Evolutionary conservation across 352 stramenopile species (phyloP), one percentile per base, ranked within the genome.

Genomic region (Hyaloperonospora brassicae): DNA sequence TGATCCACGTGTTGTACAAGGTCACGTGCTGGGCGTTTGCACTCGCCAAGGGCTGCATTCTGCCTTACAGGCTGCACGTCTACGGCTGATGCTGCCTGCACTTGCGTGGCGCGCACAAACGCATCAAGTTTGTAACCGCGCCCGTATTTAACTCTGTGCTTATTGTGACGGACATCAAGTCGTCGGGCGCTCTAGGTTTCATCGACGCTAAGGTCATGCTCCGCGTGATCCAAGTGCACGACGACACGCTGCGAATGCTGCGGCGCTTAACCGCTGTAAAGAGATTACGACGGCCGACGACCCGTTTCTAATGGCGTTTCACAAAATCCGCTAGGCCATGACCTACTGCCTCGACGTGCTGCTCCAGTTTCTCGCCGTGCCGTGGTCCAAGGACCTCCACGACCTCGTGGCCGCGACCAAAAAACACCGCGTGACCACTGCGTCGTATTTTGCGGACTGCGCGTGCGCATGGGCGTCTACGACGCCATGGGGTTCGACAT

Each of bases 401-500:
- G 61, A 63, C 12, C 52, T 72, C 7, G 55, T 82, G 6, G 64
- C 78, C 17, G 71, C 67, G 5, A 84, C 78, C 27, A 34, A 12
- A 82, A 87, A 52, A 82, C 70, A 42, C 36, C n/a, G 36, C 2
- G 36, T 1, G 81, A 52, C 70, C 72, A 22, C 61, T 61, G 13
- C 54, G 75, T 41, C 63, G 66, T 91, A 25, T 89, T 91, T 36
- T 63, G 62, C 12, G 80, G 80, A 6, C 63, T 90, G 7, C 70
- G 80, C 17, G 77, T 91, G 6, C 80, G 80, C 1, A 91, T 91
- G 80, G 78, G 80, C 1, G 79, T 89, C 49, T 78, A 91, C 62
- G 80, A 87, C 27, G 73, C 75, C 8, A 76, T 61, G 38, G 55
- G 61, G 12, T 64, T 17, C 17, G 17, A 17, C 17, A 17, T 50